Conservation (phyloP, 2,329 filamentous ascomycete genomes). For the Ophiostoma sp. region DNA sequence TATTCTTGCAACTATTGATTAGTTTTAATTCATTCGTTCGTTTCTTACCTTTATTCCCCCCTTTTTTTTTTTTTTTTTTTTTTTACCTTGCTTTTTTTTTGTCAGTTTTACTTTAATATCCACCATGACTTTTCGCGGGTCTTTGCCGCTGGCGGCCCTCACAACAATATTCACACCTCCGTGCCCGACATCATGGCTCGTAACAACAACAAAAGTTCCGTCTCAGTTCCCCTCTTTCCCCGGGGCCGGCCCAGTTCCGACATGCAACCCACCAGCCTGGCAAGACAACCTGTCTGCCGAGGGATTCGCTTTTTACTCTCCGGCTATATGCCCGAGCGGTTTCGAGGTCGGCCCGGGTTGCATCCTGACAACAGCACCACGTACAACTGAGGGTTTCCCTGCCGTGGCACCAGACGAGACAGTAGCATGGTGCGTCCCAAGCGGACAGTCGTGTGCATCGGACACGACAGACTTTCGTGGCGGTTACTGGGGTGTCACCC, state of each 20-base stretch:
- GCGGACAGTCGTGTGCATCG: slow-evolving; percentile 38
- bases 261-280: slow-evolving; percentile 36
- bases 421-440: slow-evolving; percentile 30
- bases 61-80: neutral
- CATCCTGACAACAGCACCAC: slow-evolving; percentile 24
- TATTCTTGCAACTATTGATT: slow-evolving; percentile 10
- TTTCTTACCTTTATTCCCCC: neutral
- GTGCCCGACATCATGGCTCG: slow-evolving; percentile 39
- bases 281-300: slow-evolving; percentile 33
- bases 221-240: slow-evolving; percentile 39
- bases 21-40: neutral
- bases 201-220: slow-evolving; percentile 37
- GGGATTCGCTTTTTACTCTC: slow-evolving; percentile 40
- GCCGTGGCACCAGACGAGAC: slow-evolving; percentile 26
- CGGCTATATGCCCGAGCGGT: slow-evolving; percentile 38
- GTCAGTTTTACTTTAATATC: neutral
- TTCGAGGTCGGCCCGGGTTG: slow-evolving; percentile 36
- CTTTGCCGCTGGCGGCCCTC: slow-evolving; percentile 36
- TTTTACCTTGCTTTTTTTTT: neutral
- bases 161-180: slow-evolving; percentile 40
- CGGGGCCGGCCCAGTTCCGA: slow-evolving; percentile 30
- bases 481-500: slow-evolving; percentile 37
- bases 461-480: slow-evolving; percentile 40
- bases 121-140: slow-evolving; percentile 29
- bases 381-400: slow-evolving; percentile 26